A percentile compares a stretch with the other conserved stretches of the same genome.
phyloP scores from a whole-genome alignment of 2,329 filamentous ascomycete species.

The Pyricularia pennisetigena region DNA sequence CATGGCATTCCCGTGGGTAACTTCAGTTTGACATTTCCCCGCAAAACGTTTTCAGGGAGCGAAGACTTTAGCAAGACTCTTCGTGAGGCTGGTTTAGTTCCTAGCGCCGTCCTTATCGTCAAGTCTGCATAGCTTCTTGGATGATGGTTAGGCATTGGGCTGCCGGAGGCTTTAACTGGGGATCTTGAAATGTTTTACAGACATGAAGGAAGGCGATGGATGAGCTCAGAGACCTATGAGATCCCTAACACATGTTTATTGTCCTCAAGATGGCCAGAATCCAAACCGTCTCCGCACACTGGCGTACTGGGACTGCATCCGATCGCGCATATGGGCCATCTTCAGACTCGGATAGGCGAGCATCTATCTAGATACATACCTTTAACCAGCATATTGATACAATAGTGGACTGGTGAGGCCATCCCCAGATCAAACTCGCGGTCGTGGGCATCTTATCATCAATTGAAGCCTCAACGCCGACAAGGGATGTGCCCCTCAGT shows the following conservation, averaged over 20 bases:
- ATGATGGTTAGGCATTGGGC: background rate
- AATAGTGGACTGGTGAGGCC: background rate
- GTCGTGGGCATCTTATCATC: background rate
- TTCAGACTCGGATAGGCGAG: background rate
- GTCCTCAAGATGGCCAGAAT: background rate
- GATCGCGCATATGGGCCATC: background rate
- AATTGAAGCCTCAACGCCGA: background rate
- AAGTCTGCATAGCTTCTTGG: slow-evolving; percentile 3
- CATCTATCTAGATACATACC: background rate
- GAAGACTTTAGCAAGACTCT: slow-evolving; percentile 81
- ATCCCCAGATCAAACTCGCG: background rate
- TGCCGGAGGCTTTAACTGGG: background rate
- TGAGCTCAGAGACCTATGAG: background rate
- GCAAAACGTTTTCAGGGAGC: slow-evolving; percentile 62
- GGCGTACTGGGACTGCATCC: background rate
- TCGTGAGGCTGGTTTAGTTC: slow-evolving; percentile 83
- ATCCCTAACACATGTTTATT: background rate
- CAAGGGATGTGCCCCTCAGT: background rate
- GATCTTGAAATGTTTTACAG: background rate
- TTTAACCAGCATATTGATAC: background rate
- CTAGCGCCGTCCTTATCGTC: slow-evolving; percentile 65
- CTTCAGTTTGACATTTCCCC: slow-evolving; percentile 81
- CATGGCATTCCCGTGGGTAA: slow-evolving; percentile 59
- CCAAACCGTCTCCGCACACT: background rate
- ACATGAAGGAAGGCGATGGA: background rate